Evolutionary conservation across 768 basidiomycete species (phyloP), one percentile per base, ranked within the genome.

Genomic region (Amanita molliuscula): DNA sequence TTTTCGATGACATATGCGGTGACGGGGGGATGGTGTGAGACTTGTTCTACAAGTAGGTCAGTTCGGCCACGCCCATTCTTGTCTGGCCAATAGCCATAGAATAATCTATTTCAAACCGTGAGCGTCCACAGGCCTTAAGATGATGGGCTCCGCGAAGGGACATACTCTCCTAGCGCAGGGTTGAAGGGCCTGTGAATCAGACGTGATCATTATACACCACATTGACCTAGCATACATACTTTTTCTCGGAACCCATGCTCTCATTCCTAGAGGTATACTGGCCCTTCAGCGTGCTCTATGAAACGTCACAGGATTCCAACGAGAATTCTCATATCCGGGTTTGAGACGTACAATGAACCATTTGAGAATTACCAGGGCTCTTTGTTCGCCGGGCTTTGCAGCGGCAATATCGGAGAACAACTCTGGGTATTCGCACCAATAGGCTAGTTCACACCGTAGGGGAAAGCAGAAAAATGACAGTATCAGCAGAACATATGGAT

Each of bases 161-260:
- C 86, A 58, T 60, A 87, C 86, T 91, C 91, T 66, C 91, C 92
- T 13, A 96, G 84, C 8, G 90, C 92, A 29, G 95, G 95, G 62
- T 99, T 99, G 49, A 99, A 74, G 13, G 95, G 95, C 59, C 91
- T 94, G 56, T 15, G 20, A 50, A 13, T 35, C 10, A 41, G 55
- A 49, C 54, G 10, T 42, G 31, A 31, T 28, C 41, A 29, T 40
- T 28, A 15, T 33, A 20, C 28, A 16, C 33, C 28, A 28, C 21
- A 20, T 13, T 1, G 16, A n/a, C 25, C 15, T 33, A 26, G 36
- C 10, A 9, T 23, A 35, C 42, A 7, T 54, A 89, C 88, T 98
- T 98, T 75, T 98, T 98, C 77, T 98, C 94, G 1, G 88, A 91
- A 11, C 95, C 95, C 81, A 92, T 85, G 55, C 84, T 83, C 69